These are phyloP conservation scores for Phytophthora sp. DNA, from an alignment of 352 stramenopile species.

Conservation along the genomic window DNA sequence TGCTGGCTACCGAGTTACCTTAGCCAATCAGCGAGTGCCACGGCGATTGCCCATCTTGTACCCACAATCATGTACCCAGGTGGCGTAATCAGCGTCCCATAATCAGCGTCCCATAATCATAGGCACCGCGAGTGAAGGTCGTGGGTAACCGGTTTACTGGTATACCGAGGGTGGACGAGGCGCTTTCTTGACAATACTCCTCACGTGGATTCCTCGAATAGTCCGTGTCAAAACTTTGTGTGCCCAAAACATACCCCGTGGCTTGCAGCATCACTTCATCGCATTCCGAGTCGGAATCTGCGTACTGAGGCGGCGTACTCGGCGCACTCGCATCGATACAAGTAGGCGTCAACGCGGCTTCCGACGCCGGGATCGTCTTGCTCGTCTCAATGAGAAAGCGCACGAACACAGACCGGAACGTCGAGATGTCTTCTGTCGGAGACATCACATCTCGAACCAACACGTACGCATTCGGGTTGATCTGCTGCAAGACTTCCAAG, in stretches of 20 bases:
- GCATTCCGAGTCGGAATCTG: conserved; percentile 14
- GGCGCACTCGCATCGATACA: conserved; percentile 19
- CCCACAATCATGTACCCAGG: too few species aligned
- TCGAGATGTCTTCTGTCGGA: conserved; percentile 32
- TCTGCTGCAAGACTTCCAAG: conserved; percentile 42
- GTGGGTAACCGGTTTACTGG: too few species aligned
- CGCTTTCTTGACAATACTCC: too few species aligned
- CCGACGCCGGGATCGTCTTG: too few species aligned
- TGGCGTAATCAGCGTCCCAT: too few species aligned
- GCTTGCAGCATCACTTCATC: conserved; percentile 23
- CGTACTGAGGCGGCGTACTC: conserved; percentile 7
- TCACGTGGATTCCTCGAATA: conserved; percentile 5
- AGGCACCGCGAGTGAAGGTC: too few species aligned
- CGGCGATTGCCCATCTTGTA: too few species aligned
- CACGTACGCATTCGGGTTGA: conserved; percentile 42
- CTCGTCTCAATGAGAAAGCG: conserved; percentile 49
- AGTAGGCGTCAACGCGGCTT: conserved; percentile 11
- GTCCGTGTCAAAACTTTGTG: conserved; percentile 44
- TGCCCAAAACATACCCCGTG: conserved; percentile 40
- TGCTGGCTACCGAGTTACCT: too few species aligned
- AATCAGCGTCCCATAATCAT: too few species aligned
- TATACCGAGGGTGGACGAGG: too few species aligned
- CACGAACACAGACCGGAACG: conserved; percentile 48
- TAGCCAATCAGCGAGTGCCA: too few species aligned
- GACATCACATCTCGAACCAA: conserved; percentile 40